These are phyloP conservation scores for Penicillium sp. DNA, from an alignment of 2,329 filamentous ascomycete genomes.

Conservation along the genomic window DNA sequence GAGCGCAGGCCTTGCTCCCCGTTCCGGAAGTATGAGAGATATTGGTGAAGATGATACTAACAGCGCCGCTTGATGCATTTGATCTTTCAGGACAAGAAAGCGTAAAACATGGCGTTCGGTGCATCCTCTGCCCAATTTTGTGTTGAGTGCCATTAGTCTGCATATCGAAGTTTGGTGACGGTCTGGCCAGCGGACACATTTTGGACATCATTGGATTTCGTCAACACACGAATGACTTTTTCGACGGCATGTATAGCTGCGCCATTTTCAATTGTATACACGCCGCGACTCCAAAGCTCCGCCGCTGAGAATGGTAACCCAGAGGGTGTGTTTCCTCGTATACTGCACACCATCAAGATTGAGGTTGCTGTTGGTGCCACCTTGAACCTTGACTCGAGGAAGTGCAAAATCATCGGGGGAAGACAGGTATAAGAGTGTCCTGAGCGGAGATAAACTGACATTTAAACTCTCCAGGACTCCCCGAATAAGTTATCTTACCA, in stretches of 20 bases:
- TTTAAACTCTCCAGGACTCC: not conserved
- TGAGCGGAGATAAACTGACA: constrained; percentile 4
- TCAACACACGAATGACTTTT: constrained; percentile 26
- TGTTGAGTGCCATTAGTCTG: constrained; percentile 35
- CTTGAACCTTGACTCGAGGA: constrained; percentile 37
- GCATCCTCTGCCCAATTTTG: constrained; percentile 11
- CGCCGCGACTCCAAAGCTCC: constrained; percentile 35
- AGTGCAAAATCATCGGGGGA: constrained; percentile 47
- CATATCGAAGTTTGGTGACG: constrained; percentile 31
- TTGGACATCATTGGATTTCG: constrained; percentile 38
- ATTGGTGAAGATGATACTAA: constrained; percentile 33
- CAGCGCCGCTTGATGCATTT: constrained; percentile 19
- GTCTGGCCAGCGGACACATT: constrained; percentile 31
- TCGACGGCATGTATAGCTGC: constrained; percentile 14
- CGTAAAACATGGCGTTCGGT: constrained; percentile 2
- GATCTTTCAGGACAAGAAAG: constrained; percentile 11
- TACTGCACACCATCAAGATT: constrained; percentile 13
- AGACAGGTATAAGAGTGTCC: constrained; percentile 49
- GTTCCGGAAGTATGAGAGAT: constrained; percentile 46
- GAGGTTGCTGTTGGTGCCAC: constrained; percentile 24
- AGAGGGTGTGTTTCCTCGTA: constrained; percentile 14
- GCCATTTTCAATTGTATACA: constrained; percentile 15
- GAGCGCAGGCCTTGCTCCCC: constrained; percentile 36
- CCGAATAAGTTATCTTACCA: constrained; percentile 6
- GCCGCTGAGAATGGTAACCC: constrained; percentile 44